These are phyloP conservation scores for Porcisia hertigi DNA, from an alignment of 208 protist genomes.

Conservation along the genomic window DNA sequence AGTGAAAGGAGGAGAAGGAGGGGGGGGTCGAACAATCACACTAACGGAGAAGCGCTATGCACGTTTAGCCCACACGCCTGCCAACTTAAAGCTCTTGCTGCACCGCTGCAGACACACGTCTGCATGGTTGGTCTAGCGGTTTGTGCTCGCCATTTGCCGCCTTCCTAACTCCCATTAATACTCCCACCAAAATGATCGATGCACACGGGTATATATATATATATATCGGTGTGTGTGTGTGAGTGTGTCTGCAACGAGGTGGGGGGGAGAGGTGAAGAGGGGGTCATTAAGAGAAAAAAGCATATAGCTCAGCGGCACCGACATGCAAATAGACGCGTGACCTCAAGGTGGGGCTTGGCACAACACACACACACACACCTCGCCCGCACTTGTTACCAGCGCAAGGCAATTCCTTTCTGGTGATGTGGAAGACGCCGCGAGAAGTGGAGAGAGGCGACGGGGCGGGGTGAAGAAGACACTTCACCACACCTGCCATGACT, in stretches of 20 bases:
- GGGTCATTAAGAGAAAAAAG: not conserved
- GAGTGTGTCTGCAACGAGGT: no score
- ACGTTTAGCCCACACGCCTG: not conserved
- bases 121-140: not conserved
- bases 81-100: not conserved
- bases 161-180: not conserved
- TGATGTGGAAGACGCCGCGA: not conserved
- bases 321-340: not conserved
- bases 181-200: not conserved
- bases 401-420: not conserved
- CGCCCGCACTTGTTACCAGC: not conserved
- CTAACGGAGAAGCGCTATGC: not conserved
- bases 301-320: not conserved
- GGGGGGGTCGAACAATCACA: not conserved
- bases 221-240: no score
- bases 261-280: not conserved
- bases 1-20: no score
- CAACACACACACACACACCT: not conserved
- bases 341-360: not conserved
- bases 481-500: not conserved
- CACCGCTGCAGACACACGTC: not conserved
- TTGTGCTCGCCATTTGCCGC: not conserved
- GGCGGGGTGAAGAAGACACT: not conserved
- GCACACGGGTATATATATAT: not conserved
- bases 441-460: not conserved